Conservation (phyloP, 805 yeast genomes). For the Candida ipomoeae region DNA sequence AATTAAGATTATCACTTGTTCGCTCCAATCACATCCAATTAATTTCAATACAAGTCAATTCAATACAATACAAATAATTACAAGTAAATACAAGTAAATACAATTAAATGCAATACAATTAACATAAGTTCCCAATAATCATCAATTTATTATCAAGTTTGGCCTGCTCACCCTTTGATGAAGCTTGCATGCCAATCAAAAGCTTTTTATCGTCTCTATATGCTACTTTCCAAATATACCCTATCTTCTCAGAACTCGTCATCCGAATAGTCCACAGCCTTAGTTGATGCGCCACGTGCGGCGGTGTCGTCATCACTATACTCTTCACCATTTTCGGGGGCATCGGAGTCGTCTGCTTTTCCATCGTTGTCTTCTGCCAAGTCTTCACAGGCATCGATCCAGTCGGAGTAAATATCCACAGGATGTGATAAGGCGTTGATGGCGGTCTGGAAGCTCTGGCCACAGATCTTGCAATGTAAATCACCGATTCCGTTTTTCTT, state of each 20-base stretch:
- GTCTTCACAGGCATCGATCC: constrained; percentile 96
- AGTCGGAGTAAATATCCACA: constrained; percentile 90
- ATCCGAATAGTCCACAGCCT: constrained; percentile 24
- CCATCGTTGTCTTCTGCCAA: constrained; percentile 63
- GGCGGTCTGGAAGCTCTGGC: constrained; percentile 86
- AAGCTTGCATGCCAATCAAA: not conserved
- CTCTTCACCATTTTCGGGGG: constrained; percentile 23
- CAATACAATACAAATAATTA: too few relatives aligned
- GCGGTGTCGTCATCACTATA: constrained; percentile 33
- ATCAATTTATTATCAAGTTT: not conserved
- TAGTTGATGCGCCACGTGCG: constrained; percentile 9
- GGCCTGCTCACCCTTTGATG: not conserved
- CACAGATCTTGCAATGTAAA: constrained; percentile 86
- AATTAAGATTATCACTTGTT: too few relatives aligned
- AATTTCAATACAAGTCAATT: too few relatives aligned
- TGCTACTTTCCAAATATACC: not conserved
- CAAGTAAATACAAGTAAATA: too few relatives aligned
- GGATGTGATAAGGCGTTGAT: constrained; percentile 84
- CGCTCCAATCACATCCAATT: too few relatives aligned
- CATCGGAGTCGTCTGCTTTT: constrained; percentile 22
- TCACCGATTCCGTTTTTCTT: constrained; percentile 82
- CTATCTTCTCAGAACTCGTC: constrained; percentile 22
- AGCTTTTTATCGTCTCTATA: not conserved
- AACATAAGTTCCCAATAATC: not conserved
- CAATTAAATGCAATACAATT: not conserved